These are phyloP conservation scores for Skeletonema menzelii DNA, from an alignment of 108 stramenopile species.

Conservation along the genomic window DNA sequence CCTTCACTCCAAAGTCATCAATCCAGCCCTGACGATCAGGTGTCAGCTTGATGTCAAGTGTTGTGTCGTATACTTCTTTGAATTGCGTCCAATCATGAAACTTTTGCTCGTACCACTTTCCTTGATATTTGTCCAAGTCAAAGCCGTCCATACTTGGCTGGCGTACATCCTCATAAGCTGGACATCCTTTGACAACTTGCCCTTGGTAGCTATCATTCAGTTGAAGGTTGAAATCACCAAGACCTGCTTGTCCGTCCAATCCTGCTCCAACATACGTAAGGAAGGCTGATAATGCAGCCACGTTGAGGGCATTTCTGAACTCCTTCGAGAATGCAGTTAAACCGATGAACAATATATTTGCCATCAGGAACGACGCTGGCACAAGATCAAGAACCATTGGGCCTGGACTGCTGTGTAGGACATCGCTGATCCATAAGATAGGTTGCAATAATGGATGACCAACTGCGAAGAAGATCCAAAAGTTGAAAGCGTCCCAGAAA, in stretches of 20 bases:
- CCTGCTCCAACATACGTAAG: constrained; percentile 83
- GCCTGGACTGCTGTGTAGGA: constrained; percentile 87
- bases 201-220: constrained; percentile 87
- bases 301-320: constrained; percentile 75
- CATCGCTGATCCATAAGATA: constrained; percentile 87
- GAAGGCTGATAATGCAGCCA: constrained; percentile 74
- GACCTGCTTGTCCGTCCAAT: constrained; percentile 78
- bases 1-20: constrained; percentile 89
- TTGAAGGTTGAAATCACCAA: constrained; percentile 85
- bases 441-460: constrained; percentile 89
- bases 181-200: constrained; percentile 85
- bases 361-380: constrained; percentile 66
- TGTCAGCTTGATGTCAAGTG: constrained; percentile 83
- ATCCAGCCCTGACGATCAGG: constrained; percentile 71
- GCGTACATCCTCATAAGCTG: constrained; percentile 83
- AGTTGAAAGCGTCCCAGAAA: constrained; percentile 81
- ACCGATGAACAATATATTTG: constrained; percentile 72
- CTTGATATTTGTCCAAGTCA: constrained; percentile 87
- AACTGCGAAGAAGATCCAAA: constrained; percentile 94
- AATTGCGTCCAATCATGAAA: constrained; percentile 96
- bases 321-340: constrained; percentile 68
- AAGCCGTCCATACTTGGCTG: constrained; percentile 88
- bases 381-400: constrained; percentile 74
- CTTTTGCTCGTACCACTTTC: constrained; percentile 90
- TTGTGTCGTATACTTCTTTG: constrained; percentile 93